phyloP scores from a whole-genome alignment of 768 basidiomycete species.

The Candolleomyces aberdarensis region DNA sequence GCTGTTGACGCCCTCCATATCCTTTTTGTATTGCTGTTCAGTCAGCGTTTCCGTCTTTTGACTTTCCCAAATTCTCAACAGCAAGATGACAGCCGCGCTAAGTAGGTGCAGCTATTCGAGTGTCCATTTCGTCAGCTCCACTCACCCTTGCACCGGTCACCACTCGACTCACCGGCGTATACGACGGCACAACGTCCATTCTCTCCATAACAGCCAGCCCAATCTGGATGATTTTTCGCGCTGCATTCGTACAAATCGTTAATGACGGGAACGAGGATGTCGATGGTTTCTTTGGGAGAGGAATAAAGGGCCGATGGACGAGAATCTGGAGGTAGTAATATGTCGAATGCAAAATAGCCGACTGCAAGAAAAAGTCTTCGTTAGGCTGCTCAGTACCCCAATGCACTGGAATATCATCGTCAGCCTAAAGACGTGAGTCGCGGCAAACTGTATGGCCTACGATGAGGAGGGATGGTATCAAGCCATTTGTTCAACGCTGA shows the following conservation, averaged over 20 bases:
- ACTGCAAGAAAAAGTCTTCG: slow-evolving; percentile 44
- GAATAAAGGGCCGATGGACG: slow-evolving; percentile 73
- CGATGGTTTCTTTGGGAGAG: slow-evolving; percentile 46
- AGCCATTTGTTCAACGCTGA: slow-evolving; percentile 59
- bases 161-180: slow-evolving; percentile 24
- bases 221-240: slow-evolving; percentile 75
- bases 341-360: slow-evolving; percentile 40
- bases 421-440: not conserved
- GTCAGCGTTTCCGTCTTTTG: slow-evolving; percentile 43
- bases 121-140: no score
- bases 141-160: not conserved
- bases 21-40: slow-evolving; percentile 43
- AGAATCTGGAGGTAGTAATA: slow-evolving; percentile 56
- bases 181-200: slow-evolving; percentile 23
- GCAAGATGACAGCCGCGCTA: slow-evolving; percentile 51
- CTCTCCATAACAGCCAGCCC: slow-evolving; percentile 52
- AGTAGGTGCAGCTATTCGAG: slow-evolving; percentile 33
- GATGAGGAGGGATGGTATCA: slow-evolving; percentile 51
- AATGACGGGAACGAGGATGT: slow-evolving; percentile 58
- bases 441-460: slow-evolving; percentile 26
- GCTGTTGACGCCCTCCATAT: slow-evolving; percentile 62
- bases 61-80: slow-evolving; percentile 66
- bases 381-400: slow-evolving; percentile 34
- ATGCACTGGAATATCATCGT: slow-evolving; percentile 20
- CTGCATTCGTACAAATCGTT: slow-evolving; percentile 76